Conservation (phyloP, 768 basidiomycete genomes). For the Lanmaoa rubissima region DNA sequence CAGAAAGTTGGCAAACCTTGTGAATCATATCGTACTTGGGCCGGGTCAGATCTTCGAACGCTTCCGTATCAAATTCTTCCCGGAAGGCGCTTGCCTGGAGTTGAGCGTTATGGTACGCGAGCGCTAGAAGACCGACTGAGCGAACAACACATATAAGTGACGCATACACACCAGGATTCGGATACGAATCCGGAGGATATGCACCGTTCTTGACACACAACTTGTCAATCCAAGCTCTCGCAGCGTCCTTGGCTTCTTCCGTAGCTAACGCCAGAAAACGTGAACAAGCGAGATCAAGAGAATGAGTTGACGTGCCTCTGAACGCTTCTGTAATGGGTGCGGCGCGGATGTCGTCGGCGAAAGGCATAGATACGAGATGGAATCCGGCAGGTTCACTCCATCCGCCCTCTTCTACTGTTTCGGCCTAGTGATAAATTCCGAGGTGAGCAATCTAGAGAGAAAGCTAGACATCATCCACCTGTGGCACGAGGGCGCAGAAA, state of each 20-base stretch:
- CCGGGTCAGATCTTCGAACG: constrained; percentile 78
- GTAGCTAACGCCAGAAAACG: constrained; percentile 48
- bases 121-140: constrained; percentile 30
- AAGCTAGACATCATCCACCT: constrained; percentile 45
- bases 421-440: constrained; percentile 46
- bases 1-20: constrained; percentile 48
- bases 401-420: constrained; percentile 65
- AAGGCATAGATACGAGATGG: constrained; percentile 91
- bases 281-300: neutral
- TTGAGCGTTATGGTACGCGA: constrained; percentile 86
- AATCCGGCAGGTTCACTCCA: constrained; percentile 87
- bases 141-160: neutral
- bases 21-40: constrained; percentile 80
- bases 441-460: neutral
- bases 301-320: constrained; percentile 47
- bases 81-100: constrained; percentile 91
- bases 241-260: constrained; percentile 63
- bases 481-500: constrained; percentile 86
- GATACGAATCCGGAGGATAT: constrained; percentile 88
- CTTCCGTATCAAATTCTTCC: constrained; percentile 76
- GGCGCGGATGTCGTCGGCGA: constrained; percentile 88
- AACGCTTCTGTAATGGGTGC: constrained; percentile 66
- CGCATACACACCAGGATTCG: constrained; percentile 75
- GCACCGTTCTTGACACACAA: constrained; percentile 72
- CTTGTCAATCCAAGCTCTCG: constrained; percentile 74